A percentile compares a stretch with the other conserved stretches of the same genome.
phyloP scores from a whole-genome alignment of 2,329 filamentous ascomycete species.

The Capronia americana region DNA sequence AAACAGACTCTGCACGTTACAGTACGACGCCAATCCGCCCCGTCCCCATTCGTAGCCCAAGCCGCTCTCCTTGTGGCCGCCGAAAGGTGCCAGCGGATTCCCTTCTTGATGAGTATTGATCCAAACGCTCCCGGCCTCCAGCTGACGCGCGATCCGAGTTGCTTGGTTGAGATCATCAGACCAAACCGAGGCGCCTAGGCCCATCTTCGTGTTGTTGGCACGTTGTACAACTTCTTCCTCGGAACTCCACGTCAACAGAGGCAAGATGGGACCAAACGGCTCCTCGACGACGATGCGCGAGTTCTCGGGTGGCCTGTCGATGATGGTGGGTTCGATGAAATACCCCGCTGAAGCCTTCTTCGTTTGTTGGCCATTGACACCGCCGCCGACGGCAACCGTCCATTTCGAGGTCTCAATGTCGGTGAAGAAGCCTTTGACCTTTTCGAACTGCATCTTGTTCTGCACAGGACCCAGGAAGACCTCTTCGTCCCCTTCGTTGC shows the following conservation, averaged over 20 bases:
- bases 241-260: not conserved
- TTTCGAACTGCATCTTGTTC: conserved; percentile 70
- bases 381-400: conserved; percentile 56
- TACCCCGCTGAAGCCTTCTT: conserved; percentile 49
- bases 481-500: conserved; percentile 45
- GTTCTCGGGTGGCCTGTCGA: conserved; percentile 63
- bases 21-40: conserved; percentile 36
- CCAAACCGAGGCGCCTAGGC: conserved; percentile 3
- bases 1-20: conserved; percentile 27
- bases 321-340: conserved; percentile 65
- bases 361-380: conserved; percentile 47
- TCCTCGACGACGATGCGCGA: conserved; percentile 64
- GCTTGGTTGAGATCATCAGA: not conserved
- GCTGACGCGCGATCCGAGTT: conserved; percentile 54
- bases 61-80: conserved; percentile 42
- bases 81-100: conserved; percentile 25
- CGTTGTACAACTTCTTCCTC: not conserved
- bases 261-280: conserved; percentile 52
- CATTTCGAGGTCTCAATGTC: conserved; percentile 63
- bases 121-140: conserved; percentile 63
- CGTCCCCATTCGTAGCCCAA: conserved; percentile 40
- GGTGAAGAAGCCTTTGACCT: conserved; percentile 62
- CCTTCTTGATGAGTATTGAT: conserved; percentile 17
- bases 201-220: conserved; percentile 1
- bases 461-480: conserved; percentile 67